Evolutionary conservation across 73 alveolate species (phyloP), one percentile per base, ranked within the genome.

Genomic region (Stentor roeselii): DNA sequence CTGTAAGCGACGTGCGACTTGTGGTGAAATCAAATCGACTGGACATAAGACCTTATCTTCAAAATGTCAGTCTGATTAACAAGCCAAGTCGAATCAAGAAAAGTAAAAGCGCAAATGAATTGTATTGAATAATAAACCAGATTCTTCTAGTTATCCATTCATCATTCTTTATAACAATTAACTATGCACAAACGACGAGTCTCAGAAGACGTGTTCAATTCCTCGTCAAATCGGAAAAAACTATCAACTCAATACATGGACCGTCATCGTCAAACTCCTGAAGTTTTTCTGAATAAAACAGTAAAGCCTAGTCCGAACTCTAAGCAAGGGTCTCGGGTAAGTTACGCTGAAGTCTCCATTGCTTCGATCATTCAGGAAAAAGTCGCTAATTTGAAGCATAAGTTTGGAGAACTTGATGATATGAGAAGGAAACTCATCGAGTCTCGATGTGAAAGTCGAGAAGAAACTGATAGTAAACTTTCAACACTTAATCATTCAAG

Each of bases 171-270:
- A n/a, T n/a, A n/a, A n/a, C n/a, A n/a, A n/a, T n/a, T n/a, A n/a
- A n/a, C n/a, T n/a, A 50, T 50, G 67, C 67, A 50, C 67, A 50
- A 50, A 50, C 67, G 67, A 50, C 6, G 67, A 21, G 67, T 21
- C 21, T 50, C 67, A 50, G 67, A 50, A 6, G 67, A 50, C 67
- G 21, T 50, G 30, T 50, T 21, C 21, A 50, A 50, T 21, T 21
- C 21, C 6, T 11, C 30, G 6, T 11, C 21, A 11, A 50, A 50
- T 21, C 6, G 67, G 67, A 50, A 50, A 50, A 50, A 50, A 50
- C 67, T 50, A 11, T 50, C 67, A 50, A 21, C 67, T 21, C 67
- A 50, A 50, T 50, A 11, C 67, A 50, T 50, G 67, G 67, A 50
- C 6, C 6, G 67, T 11, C 67, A 11, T 11, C 6, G 21, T 6